phyloP scores from a whole-genome alignment of 192 early-diverging fungal species.

The Gorgonomyces haynaldii region DNA sequence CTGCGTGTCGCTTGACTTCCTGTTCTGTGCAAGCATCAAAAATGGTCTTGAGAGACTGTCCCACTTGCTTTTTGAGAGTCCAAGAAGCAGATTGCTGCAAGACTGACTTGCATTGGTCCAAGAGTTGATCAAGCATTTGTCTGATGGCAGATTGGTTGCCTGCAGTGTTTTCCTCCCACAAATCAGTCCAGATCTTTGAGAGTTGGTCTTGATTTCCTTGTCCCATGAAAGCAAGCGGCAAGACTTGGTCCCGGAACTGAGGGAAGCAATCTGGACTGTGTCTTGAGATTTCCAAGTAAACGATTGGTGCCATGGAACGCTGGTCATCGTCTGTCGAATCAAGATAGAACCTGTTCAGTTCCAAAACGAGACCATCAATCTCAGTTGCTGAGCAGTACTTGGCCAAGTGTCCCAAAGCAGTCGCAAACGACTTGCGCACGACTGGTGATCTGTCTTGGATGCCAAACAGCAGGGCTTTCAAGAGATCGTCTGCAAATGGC shows the following conservation, averaged over 20 bases:
- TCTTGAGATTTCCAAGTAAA: constrained; percentile 52
- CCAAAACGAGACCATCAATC: constrained; percentile 51
- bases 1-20: constrained; percentile 30
- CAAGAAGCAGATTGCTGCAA: constrained; percentile 53
- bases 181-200: constrained; percentile 51
- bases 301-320: constrained; percentile 56
- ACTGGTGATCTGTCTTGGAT: constrained; percentile 68
- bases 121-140: constrained; percentile 52
- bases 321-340: constrained; percentile 62
- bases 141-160: constrained; percentile 51
- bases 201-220: constrained; percentile 47
- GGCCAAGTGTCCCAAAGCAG: constrained; percentile 67
- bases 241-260: constrained; percentile 37
- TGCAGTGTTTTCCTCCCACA: constrained; percentile 65
- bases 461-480: constrained; percentile 67
- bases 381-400: constrained; percentile 27
- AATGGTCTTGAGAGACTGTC: constrained; percentile 49
- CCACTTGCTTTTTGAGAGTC: constrained; percentile 68
- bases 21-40: constrained; percentile 36
- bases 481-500: constrained; percentile 56
- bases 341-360: constrained; percentile 65
- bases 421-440: constrained; percentile 75
- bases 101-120: constrained; percentile 38
- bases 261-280: constrained; percentile 51
- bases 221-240: constrained; percentile 64